These are phyloP conservation scores for Selaginella tamariscina DNA, from an alignment of 75 land plant genomes.

Conservation along the genomic window DNA sequence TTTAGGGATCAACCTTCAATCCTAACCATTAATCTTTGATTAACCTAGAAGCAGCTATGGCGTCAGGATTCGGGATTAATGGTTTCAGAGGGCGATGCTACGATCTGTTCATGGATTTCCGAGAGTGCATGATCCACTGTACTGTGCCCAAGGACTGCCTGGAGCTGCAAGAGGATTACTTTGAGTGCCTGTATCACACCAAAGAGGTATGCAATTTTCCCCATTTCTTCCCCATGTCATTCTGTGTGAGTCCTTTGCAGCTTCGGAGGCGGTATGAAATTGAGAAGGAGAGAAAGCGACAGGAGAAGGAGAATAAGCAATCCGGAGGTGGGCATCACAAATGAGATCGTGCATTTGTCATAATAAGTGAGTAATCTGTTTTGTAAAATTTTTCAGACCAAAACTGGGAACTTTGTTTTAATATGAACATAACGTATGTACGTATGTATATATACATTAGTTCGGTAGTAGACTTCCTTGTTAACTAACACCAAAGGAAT, in stretches of 20 bases:
- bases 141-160: conserved; percentile 68
- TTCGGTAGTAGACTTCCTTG: too few relatives aligned
- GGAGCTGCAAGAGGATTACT: conserved; percentile 85
- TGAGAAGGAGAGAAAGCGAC: conserved; percentile 12
- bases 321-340: too few relatives aligned
- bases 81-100: conserved; percentile 88
- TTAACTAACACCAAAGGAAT: too few relatives aligned
- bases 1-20: too few relatives aligned
- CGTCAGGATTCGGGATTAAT: conserved; percentile 88
- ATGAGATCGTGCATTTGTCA: too few relatives aligned
- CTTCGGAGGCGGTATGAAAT: neutral
- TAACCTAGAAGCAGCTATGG: too few relatives aligned
- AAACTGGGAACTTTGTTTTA: too few relatives aligned
- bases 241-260: conserved; percentile 6
- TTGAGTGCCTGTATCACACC: conserved; percentile 95
- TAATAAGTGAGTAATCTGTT: too few relatives aligned
- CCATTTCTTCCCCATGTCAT: neutral
- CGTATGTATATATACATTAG: too few relatives aligned
- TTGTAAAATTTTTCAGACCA: too few relatives aligned
- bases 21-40: too few relatives aligned
- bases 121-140: conserved; percentile 89
- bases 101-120: conserved; percentile 93
- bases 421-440: too few relatives aligned
- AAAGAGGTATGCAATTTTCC: conserved; percentile 51
- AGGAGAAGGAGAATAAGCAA: conserved; percentile 13